Conservation (phyloP, 352 stramenopile genomes). For the Phytophthora sansomeana region DNA sequence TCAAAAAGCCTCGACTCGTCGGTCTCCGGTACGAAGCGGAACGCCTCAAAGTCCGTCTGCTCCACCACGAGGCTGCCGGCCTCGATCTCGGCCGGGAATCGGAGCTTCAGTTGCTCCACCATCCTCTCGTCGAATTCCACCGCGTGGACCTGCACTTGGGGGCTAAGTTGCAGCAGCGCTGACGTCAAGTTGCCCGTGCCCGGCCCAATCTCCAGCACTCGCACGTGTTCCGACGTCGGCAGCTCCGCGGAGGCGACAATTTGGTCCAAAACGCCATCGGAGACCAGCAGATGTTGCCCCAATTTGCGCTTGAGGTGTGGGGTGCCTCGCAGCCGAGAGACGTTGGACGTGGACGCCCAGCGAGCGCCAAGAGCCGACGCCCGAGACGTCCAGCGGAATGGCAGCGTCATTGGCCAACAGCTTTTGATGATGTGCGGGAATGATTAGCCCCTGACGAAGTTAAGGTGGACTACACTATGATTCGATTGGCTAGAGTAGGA, state of each 20-base stretch:
- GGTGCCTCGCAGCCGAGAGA: conserved; percentile 59
- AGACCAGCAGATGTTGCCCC: conserved; percentile 83
- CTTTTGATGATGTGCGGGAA: conserved; percentile 6
- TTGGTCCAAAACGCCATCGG: conserved; percentile 60
- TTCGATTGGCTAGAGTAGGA: too few species aligned
- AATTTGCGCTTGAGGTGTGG: conserved; percentile 86
- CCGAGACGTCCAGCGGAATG: conserved; percentile 2
- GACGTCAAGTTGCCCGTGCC: conserved; percentile 89
- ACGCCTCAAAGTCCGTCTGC: conserved; percentile 56
- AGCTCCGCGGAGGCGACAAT: conserved; percentile 75
- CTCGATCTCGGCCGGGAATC: conserved; percentile 50
- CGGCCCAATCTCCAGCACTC: conserved; percentile 87
- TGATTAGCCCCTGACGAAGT: background rate
- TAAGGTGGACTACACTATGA: background rate
- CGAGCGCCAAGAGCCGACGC: conserved; percentile 13
- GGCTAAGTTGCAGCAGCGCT: conserved; percentile 59
- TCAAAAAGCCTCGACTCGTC: conserved; percentile 47
- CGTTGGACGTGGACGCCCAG: conserved; percentile 43
- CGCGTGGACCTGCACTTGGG: conserved; percentile 61
- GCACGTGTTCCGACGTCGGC: conserved; percentile 42
- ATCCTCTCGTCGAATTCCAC: conserved; percentile 86
- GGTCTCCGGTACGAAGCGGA: conserved; percentile 30
- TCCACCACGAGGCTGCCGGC: conserved; percentile 42
- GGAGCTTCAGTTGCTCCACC: conserved; percentile 70
- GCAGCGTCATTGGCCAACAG: conserved; percentile 10